phyloP scores from a whole-genome alignment of 805 yeast genomes.

The Myxozyma vanderwaltii region DNA sequence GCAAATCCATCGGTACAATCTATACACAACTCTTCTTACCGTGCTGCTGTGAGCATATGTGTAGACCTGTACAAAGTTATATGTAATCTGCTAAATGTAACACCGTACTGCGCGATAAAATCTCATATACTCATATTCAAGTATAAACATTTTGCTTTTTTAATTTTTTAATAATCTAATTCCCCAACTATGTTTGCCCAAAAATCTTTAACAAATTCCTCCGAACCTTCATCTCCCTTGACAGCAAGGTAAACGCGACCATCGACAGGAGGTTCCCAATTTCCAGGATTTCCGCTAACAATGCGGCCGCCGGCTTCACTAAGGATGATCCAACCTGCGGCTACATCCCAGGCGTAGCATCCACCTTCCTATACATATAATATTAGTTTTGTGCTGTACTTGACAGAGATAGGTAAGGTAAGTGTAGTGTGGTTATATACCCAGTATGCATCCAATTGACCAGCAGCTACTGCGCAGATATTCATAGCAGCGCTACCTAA shows the following conservation, averaged over 20 bases:
- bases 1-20: background rate
- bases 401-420: too few species aligned
- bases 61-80: too few species aligned
- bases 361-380: conserved; percentile 77
- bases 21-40: too few species aligned
- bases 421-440: conserved; percentile 20
- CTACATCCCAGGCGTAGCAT: conserved; percentile 70
- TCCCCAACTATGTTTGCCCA: conserved; percentile 55
- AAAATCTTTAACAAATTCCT: conserved; percentile 50
- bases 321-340: conserved; percentile 67
- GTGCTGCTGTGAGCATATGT: too few species aligned
- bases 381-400: too few species aligned
- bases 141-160: too few species aligned
- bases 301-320: conserved; percentile 61
- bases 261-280: conserved; percentile 54
- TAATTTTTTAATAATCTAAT: conserved; percentile 44
- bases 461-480: conserved; percentile 59
- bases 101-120: too few species aligned
- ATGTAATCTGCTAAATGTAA: too few species aligned
- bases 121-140: background rate
- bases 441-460: conserved; percentile 64
- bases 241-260: conserved; percentile 59
- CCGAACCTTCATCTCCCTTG: conserved; percentile 55
- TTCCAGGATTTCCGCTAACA: conserved; percentile 57
- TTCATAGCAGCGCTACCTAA: conserved; percentile 69